Evolutionary conservation across 2,329 filamentous ascomycete genomes (phyloP), one percentile per base, ranked within the genome.

Genomic region (Grosmannia penicillata): DNA sequence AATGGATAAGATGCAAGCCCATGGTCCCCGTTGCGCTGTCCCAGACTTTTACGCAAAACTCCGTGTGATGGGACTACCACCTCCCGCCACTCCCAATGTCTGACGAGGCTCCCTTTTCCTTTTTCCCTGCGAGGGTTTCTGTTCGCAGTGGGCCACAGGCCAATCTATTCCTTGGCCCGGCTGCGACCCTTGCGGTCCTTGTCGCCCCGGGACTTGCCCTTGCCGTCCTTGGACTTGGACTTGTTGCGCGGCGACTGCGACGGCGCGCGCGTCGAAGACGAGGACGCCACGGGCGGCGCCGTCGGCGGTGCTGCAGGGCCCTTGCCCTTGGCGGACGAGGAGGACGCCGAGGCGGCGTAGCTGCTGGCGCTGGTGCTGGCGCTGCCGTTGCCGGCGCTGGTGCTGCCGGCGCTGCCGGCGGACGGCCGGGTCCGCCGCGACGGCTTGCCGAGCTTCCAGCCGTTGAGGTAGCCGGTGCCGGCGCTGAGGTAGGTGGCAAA

Each of bases 401-500:
- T 18, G 8, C 15, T 18, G 21, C 17, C 29, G 29, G n/a, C n/a
- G 28, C 5, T 10, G 28, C n/a, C 14, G 28, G 17, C 5, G 28
- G 28, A 30, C 4, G 28, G 8, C 28, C 14, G 13, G 24, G 8
- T 8, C 22, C 22, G 22, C n/a, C 17, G 14, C 22, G 17, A 18
- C 19, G 25, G 11, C 44, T 27, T 50, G 43, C 43, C 51, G 42
- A 81, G 60, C 47, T 73, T 66, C 80, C 80, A 85, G 35, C 63
- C 57, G 54, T 85, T 86, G 56, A 85, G 55, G 46, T 78, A 63
- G 2, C 79, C 77, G 3, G 76, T 68, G 0, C 75, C 75, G 1
- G 72, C 74, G 50, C 76, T 84, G 37, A 96, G 63, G 54, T 95
- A 96, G 0, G 82, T 85, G 24, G 86, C 87, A 54, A 93, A 95